Conservation (phyloP, 495 filamentous ascomycete species). For the Chaetomium cochliodes region DNA sequence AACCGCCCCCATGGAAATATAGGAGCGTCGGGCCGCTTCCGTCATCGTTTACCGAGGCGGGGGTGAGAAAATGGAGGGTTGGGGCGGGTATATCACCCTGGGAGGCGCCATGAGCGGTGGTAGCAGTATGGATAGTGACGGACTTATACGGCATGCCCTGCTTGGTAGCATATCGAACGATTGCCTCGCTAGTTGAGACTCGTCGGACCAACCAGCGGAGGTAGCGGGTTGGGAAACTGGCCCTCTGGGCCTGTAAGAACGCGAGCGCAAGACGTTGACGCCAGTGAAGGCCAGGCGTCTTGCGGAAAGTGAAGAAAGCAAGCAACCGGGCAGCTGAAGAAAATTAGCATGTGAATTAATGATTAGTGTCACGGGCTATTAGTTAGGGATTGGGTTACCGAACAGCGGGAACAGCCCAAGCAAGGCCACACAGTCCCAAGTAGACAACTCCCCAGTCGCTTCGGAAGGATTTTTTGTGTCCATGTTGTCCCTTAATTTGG, state of each 20-base stretch:
- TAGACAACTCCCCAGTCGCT: background rate
- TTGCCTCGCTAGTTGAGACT: conserved; percentile 11
- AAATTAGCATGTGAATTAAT: background rate
- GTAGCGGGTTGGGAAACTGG: conserved; percentile 7
- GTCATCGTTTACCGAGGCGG: background rate
- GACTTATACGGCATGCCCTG: conserved; percentile 8
- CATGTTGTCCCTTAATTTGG: background rate
- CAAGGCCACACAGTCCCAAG: background rate
- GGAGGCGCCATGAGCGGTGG: no score
- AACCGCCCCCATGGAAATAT: conserved; percentile 31
- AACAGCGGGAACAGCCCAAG: background rate
- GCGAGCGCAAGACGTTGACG: conserved; percentile 26
- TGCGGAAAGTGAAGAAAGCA: background rate
- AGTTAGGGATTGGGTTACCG: background rate
- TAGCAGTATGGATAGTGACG: background rate
- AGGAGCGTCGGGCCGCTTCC: conserved; percentile 9
- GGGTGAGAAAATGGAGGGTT: conserved; percentile 15
- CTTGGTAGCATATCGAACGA: conserved; percentile 4
- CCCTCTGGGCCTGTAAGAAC: conserved; percentile 17
- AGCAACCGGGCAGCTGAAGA: background rate
- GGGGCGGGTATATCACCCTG: background rate
- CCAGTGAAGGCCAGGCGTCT: conserved; percentile 22
- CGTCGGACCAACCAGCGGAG: conserved; percentile 21
- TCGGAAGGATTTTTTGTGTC: background rate
- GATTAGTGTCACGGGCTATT: background rate